These are phyloP conservation scores for Sphagnum contortum DNA, from an alignment of 225 moss, liverwort and hornwort species.

Conservation along the genomic window DNA sequence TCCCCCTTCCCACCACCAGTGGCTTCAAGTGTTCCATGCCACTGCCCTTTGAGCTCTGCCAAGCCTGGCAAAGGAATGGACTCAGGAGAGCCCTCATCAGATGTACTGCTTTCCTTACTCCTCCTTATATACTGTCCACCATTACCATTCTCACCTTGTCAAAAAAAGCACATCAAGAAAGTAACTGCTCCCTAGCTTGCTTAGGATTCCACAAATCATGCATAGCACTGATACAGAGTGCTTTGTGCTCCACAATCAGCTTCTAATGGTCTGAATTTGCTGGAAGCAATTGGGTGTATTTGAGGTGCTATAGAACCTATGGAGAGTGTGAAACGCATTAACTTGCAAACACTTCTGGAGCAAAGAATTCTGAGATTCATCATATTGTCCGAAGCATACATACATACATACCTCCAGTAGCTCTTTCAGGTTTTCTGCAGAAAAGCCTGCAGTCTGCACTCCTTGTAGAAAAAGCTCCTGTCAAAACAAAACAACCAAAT, in stretches of 20 bases:
- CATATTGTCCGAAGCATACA: too few relatives aligned
- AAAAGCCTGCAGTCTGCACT: slow-evolving; percentile 71
- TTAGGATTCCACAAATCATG: too few relatives aligned
- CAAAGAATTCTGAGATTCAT: too few relatives aligned
- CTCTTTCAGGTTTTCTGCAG: slow-evolving; percentile 72
- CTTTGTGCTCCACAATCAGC: too few relatives aligned
- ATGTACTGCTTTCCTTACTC: slow-evolving; percentile 41
- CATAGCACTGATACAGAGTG: too few relatives aligned
- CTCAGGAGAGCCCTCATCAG: slow-evolving; percentile 73
- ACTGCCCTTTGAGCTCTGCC: slow-evolving; percentile 88
- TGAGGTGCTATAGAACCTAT: too few relatives aligned
- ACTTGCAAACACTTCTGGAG: too few relatives aligned
- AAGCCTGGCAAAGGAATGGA: slow-evolving; percentile 87
- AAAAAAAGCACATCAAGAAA: not conserved
- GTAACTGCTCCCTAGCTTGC: too few relatives aligned
- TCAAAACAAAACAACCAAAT: not conserved
- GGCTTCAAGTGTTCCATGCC: slow-evolving; percentile 92
- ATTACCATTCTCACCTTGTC: not conserved
- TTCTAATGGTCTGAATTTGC: too few relatives aligned
- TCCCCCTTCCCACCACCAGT: slow-evolving; percentile 98
- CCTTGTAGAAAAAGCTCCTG: slow-evolving; percentile 91
- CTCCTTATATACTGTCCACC: slow-evolving; percentile 46
- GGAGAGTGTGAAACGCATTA: too few relatives aligned
- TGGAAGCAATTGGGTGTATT: too few relatives aligned
- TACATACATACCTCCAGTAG: slow-evolving; percentile 45